These are phyloP conservation scores for Blastocrithidia nonstop DNA, from an alignment of 208 protist species.

Conservation along the genomic window DNA sequence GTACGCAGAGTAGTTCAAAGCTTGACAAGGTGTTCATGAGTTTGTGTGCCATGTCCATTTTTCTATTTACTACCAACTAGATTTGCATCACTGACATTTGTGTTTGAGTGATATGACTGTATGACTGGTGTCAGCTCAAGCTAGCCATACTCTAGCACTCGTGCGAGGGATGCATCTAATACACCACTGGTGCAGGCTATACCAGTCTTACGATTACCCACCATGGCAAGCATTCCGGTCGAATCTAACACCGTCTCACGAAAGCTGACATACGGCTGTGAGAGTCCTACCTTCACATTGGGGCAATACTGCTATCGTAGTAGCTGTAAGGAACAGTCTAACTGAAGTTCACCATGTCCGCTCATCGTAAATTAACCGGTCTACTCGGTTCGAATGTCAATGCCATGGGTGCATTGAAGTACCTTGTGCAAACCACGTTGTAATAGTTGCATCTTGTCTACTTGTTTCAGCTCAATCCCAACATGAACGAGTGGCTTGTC, in stretches of 20 bases:
- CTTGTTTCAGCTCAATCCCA: constrained; percentile 94
- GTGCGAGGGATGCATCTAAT: constrained; percentile 16
- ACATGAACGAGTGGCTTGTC: constrained; percentile 82
- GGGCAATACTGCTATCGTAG: constrained; percentile 74
- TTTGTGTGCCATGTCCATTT: no score
- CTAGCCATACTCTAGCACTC: constrained; percentile 33
- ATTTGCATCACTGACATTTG: not conserved
- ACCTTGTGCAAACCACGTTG: constrained; percentile 87
- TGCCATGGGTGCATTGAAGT: constrained; percentile 81
- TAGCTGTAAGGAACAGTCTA: constrained; percentile 97
- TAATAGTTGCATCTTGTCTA: constrained; percentile 89
- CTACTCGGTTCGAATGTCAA: constrained; percentile 91
- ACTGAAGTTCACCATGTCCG: constrained; percentile 98
- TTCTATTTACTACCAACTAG: no score
- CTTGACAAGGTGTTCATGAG: constrained; percentile 1
- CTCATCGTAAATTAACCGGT: constrained; percentile 95
- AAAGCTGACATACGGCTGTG: constrained; percentile 95
- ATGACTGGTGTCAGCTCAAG: constrained; percentile 10
- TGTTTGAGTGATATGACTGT: not conserved
- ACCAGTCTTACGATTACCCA: constrained; percentile 19
- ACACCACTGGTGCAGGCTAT: constrained; percentile 33
- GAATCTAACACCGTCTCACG: constrained; percentile 94
- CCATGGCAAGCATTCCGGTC: constrained; percentile 47
- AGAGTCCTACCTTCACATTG: constrained; percentile 33
- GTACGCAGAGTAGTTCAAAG: constrained; percentile 35